phyloP scores from a whole-genome alignment of 1,284 basidiomycete genomes.

The Mycosarcoma maydis region DNA sequence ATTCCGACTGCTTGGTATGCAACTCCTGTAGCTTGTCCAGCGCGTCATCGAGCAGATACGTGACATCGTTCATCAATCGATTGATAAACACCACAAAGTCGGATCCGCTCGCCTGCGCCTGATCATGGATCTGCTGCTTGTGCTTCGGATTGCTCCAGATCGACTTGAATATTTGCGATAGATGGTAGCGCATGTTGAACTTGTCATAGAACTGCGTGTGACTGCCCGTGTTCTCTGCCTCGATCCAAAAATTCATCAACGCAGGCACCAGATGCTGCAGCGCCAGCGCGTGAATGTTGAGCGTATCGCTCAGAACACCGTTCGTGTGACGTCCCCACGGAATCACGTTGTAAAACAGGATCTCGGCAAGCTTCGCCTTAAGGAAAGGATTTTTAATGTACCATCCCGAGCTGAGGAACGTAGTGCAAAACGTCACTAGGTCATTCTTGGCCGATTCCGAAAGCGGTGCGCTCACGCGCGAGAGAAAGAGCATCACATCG shows the following conservation, averaged over 20 bases:
- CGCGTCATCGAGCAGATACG: slow-evolving; percentile 96
- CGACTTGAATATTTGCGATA: slow-evolving; percentile 62
- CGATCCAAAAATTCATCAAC: slow-evolving; percentile 93
- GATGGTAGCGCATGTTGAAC: slow-evolving; percentile 77
- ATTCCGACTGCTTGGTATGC: slow-evolving; percentile 83
- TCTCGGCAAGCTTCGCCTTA: slow-evolving; percentile 97
- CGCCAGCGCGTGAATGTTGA: slow-evolving; percentile 87
- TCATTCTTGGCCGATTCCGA: slow-evolving; percentile 80
- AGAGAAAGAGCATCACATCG: slow-evolving; percentile 82
- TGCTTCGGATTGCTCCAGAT: slow-evolving; percentile 64
- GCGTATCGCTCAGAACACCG: slow-evolving; percentile 81
- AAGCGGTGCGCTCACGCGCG: slow-evolving; percentile 81
- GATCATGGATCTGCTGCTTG: slow-evolving; percentile 57
- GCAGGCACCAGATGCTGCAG: slow-evolving; percentile 89
- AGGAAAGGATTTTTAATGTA: slow-evolving; percentile 99
- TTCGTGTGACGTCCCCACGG: slow-evolving; percentile 78
- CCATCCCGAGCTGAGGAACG: slow-evolving; percentile 91
- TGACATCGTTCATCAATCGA: slow-evolving; percentile 98
- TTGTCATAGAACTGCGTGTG: slow-evolving; percentile 99
- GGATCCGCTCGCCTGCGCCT: slow-evolving; percentile 41
- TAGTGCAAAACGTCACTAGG: slow-evolving; percentile 87
- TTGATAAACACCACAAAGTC: slow-evolving; percentile 86
- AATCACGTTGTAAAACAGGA: slow-evolving; percentile 83
- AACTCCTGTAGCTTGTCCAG: slow-evolving; percentile 88
- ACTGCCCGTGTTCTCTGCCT: slow-evolving; percentile 96